Evolutionary conservation across 805 yeast genomes (phyloP).

Genomic region (Clavispora vitiphila): DNA sequence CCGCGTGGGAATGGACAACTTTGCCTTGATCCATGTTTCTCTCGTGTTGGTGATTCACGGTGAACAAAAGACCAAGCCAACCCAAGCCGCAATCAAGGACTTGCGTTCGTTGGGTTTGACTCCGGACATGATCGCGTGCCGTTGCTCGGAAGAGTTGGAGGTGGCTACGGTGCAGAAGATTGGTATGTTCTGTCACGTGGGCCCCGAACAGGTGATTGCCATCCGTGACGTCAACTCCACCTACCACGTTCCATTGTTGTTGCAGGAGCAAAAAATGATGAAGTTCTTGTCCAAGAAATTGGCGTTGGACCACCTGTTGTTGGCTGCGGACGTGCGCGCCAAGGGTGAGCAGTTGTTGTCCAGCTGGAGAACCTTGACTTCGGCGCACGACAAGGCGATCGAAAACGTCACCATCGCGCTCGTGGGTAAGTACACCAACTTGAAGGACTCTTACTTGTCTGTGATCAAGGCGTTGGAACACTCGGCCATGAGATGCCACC

Average conservation of each 20-base stretch:
- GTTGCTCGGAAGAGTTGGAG: constrained; percentile 84
- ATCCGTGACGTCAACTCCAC: constrained; percentile 96
- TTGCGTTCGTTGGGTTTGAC: constrained; percentile 90
- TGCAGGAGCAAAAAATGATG: constrained; percentile 82
- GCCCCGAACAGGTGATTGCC: constrained; percentile 95
- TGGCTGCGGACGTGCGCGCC: constrained; percentile 44
- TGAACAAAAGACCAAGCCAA: constrained; percentile 98
- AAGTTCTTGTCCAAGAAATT: constrained; percentile 67
- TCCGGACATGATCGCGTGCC: constrained; percentile 97
- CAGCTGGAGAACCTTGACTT: constrained; percentile 78
- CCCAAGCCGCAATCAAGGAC: constrained; percentile 98
- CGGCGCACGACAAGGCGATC: constrained; percentile 73
- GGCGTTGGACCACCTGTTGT: constrained; percentile 43
- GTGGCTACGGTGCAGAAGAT: constrained; percentile 87
- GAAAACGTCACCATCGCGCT: constrained; percentile 91
- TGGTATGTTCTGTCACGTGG: constrained; percentile 98
- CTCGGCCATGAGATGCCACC: constrained; percentile 83
- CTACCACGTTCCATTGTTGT: constrained; percentile 91
- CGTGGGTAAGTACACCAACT: constrained; percentile 95
- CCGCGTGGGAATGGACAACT: constrained; percentile 89
- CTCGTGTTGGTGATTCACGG: constrained; percentile 97
- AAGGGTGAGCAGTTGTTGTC: constrained; percentile 65
- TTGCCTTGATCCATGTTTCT: constrained; percentile 94
- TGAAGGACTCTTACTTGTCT: constrained; percentile 91
- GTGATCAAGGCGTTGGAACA: constrained; percentile 96